Base-by-base conservation (phyloP, 306 rosid species). In the Acacia melanoxylon region DNA sequence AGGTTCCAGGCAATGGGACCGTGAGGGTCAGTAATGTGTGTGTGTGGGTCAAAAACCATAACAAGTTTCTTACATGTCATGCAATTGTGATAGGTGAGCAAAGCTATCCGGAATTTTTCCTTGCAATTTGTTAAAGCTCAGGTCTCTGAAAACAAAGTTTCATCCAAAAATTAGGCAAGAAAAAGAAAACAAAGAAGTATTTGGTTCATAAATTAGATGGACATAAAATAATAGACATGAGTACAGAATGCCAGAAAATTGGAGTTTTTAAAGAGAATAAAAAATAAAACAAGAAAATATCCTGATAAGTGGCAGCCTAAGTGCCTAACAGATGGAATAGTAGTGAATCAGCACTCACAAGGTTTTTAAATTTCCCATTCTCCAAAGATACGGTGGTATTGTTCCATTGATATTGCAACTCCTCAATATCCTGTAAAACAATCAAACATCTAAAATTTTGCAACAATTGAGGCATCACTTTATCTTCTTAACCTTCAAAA, bases 61-160 rank as follows among this genome's bases (percentile, higher is more conserved):
- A 17, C 4, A 65, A 27, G 3, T 70, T 54, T 65, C 92, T 84
- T 86, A 92, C 97, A 89, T 56, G 78, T 79, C 22, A 5, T 75
- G 40, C 37, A 63, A 5, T 0, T 12, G 0, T 42, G 8, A 1
- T 54, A 86, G 81, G 10, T 51, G 27, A 4, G 0, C 2, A 72
- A 70, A 61, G 79, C 14, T 81, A 19, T 5, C 20, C 0, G 92
- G 90, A 67, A 91, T 78, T 59, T 1, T 37, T 59, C 92, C 97
- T 0, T 51, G 25, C 75, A 91, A 74, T 59, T 85, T 89, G 86
- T 91, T 91, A 48, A 85, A 92, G 84, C 97, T 91, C 44, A 93
- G 88, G 80, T 93, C 97, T 76, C 94, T 93, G 93, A 59, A 74
- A 78, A 52, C 42, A 35, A 83, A 73, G 37, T 33, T 42, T 44